A percentile compares a stretch with the other conserved stretches of the same genome.
phyloP scores from a whole-genome alignment of 2,329 filamentous ascomycete species.

The Raffaelea deltoideospora region DNA sequence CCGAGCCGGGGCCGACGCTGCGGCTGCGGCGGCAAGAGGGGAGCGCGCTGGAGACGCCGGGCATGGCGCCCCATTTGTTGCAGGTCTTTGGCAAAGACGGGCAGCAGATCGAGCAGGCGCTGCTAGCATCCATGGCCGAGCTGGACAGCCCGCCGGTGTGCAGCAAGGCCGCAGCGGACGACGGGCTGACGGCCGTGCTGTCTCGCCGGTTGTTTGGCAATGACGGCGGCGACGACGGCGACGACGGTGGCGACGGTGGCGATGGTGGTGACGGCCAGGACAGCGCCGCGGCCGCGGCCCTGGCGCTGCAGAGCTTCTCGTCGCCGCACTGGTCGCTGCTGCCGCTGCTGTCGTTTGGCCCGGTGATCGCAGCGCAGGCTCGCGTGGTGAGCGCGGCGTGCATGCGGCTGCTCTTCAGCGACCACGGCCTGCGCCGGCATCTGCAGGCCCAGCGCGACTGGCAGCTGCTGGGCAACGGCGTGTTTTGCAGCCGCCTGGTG shows the following conservation, averaged over 20 bases:
- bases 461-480: constrained; percentile 69
- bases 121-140: constrained; percentile 34
- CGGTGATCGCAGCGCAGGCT: constrained; percentile 59
- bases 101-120: constrained; percentile 27
- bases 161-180: constrained; percentile 11
- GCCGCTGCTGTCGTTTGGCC: constrained; percentile 60
- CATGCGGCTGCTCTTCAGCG: constrained; percentile 58
- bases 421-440: constrained; percentile 57
- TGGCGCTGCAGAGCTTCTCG: constrained; percentile 14
- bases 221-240: not conserved
- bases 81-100: constrained; percentile 34
- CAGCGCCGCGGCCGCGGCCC: not conserved
- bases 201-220: constrained; percentile 21
- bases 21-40: not conserved
- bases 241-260: constrained; percentile 2
- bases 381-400: constrained; percentile 63
- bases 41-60: constrained; percentile 1
- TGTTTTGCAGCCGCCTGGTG: constrained; percentile 66
- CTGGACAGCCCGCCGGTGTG: constrained; percentile 21
- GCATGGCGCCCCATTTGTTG: constrained; percentile 13
- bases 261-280: not conserved
- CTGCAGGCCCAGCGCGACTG: constrained; percentile 63
- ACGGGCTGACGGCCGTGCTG: constrained; percentile 25
- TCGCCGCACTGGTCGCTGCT: constrained; percentile 42
- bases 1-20: not conserved